These are phyloP conservation scores for Bondarzewia mesenterica DNA, from an alignment of 1,284 basidiomycete species.

Conservation along the genomic window DNA sequence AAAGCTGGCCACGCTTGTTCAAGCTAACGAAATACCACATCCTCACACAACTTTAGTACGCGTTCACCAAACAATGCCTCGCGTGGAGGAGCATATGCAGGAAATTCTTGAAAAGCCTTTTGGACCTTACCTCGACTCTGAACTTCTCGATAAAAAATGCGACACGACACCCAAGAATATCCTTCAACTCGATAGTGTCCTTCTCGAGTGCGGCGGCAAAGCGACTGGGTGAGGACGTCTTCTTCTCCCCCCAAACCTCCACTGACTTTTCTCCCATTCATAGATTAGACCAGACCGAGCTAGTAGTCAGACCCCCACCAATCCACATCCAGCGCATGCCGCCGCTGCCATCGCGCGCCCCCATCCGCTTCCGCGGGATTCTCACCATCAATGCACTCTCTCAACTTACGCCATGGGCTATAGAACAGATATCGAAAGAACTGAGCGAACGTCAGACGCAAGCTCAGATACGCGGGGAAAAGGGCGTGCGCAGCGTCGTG, in stretches of 20 bases:
- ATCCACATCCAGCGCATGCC: constrained; percentile 1
- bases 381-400: constrained; percentile 32
- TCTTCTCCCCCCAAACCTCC: neutral
- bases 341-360: constrained; percentile 1
- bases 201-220: constrained; percentile 15
- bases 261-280: neutral
- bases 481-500: constrained; percentile 11
- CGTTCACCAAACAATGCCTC: no score
- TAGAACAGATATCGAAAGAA: constrained; percentile 25
- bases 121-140: constrained; percentile 21
- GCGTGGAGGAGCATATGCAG: no score
- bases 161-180: constrained; percentile 13
- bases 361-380: constrained; percentile 37
- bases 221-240: constrained; percentile 18
- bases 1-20: no score
- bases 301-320: neutral
- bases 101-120: constrained; percentile 21
- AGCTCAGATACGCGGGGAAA: neutral
- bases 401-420: constrained; percentile 39
- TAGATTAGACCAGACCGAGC: constrained; percentile 11
- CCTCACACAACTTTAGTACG: no score
- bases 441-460: constrained; percentile 21
- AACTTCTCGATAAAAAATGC: constrained; percentile 16
- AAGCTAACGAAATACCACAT: no score
- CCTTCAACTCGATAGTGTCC: constrained; percentile 14